Evolutionary conservation across 805 yeast genomes (phyloP).

Genomic region (Saccharomycopsis guyanensis): DNA sequence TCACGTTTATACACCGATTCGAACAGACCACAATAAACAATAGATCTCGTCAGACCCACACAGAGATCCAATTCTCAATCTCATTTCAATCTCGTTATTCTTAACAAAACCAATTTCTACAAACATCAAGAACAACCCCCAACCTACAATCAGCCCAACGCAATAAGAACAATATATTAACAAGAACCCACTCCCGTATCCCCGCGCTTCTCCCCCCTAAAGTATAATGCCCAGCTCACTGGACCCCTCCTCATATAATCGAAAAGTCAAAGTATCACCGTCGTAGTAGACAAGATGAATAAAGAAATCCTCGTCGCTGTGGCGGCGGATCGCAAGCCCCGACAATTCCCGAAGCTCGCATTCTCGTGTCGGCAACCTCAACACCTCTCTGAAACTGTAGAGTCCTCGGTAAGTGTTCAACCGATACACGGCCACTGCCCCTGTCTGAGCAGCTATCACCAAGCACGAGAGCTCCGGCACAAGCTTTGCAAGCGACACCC

Average conservation of each 20-base stretch:
- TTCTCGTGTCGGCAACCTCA: slow-evolving; percentile 30
- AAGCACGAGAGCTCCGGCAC: slow-evolving; percentile 30
- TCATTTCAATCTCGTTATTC: no score
- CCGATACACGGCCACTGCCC: slow-evolving; percentile 29
- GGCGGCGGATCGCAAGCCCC: slow-evolving; percentile 16
- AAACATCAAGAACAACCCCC: no score
- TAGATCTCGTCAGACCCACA: no score
- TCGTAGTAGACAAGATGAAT: slow-evolving; percentile 26
- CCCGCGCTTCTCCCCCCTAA: not conserved
- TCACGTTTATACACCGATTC: no score
- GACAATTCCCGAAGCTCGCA: slow-evolving; percentile 22
- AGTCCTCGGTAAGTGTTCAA: slow-evolving; percentile 30
- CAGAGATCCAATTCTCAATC: no score
- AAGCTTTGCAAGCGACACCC: slow-evolving; percentile 22
- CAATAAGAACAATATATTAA: no score
- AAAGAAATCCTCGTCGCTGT: slow-evolving; percentile 19
- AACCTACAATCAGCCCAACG: no score
- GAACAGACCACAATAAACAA: no score
- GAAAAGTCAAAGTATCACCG: slow-evolving; percentile 25
- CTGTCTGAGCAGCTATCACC: slow-evolving; percentile 30
- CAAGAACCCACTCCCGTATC: no score
- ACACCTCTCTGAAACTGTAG: slow-evolving; percentile 35
- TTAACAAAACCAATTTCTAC: no score
- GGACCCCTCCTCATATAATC: slow-evolving; percentile 13
- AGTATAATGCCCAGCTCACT: not conserved